Evolutionary conservation across 345 rosid species (phyloP), one percentile per base, ranked within the genome.

Genomic region (Physaria fendleri): DNA sequence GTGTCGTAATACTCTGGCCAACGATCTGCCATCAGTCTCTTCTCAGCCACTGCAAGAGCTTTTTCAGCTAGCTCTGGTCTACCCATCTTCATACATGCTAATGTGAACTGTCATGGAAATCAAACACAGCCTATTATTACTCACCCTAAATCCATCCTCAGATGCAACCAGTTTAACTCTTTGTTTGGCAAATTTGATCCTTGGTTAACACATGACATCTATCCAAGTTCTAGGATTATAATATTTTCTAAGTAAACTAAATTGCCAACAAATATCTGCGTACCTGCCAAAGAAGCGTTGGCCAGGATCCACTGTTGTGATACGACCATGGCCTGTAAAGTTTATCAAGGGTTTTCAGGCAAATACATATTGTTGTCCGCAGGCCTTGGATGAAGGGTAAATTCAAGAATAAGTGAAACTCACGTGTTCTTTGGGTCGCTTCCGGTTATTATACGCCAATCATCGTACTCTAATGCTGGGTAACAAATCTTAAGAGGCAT

Each of bases 291-390:
- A 93, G 80, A 64, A 93, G 94, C 2, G 97, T 82, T 3, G 97
- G 99, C 99, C 99, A 88, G 21, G 99, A 89, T 67, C 97, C 99
- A 43, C 95, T 85, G 67, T 93, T 93, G 67, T 93, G 99, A 82
- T 93, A 93, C 13, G 99, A 93, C 99, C 99, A 93, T 56, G 97
- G 86, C 54, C 97, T 93, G 84, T 65, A 73, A 48, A 23, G 48
- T 68, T 43, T 65, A 56, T 35, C 41, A 59, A n/a, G 5, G 30
- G 37, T 47, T 27, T 38, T 60, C 21, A 54, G 3, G 11, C 2
- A 42, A 14, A 33, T 4, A 16, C 22, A 22, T 10, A 22, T 21
- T 12, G 1, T 15, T 63, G 21, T 45, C 27, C 40, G 28, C 32
- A 50, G 49, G 29, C 23, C 4, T 29, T 20, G 27, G 5, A 9